Base-by-base conservation (phyloP, 345 rosid species). In the Syzygium aromaticum region DNA sequence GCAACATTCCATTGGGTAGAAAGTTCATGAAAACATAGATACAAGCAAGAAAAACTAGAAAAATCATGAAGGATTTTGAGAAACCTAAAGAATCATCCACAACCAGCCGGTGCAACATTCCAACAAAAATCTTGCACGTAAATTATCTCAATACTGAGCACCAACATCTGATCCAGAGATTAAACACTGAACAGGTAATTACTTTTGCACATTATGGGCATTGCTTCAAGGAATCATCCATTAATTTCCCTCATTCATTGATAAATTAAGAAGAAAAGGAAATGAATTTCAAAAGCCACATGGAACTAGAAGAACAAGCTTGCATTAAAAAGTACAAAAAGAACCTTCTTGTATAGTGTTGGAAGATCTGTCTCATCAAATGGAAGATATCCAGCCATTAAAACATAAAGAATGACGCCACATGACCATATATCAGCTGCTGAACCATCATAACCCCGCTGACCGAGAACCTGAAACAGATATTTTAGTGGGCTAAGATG, bases 341-440 rank as follows among this genome's bases (percentile, higher is more conserved):
- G 30, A 86, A 95, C 98, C 98, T 93, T 96, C 90, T 73, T 92
- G 89, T 91, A 96, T 91, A 98, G 90, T 11, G 93, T 88, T 86
- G 98, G 98, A 88, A 98, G 96, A 90, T 98, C 98, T 63, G 89
- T 90, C 91, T 94, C 99, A 28, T 93, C 88, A 89, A 98, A 98
- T 64, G 99, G 99, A 86, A 94, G 94, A 93, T 90, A 93, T 43
- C 99, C 99, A 87, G 99, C 98, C 96, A 94, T 92, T 40, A 96
- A 90, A 90, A 98, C 96, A 85, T 91, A 98, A 86, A 98, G 97
- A 89, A 98, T 92, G 43, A 98, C 98, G 56, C 99, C 99, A 73
- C 98, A 98, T 80, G 99, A 98, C 99, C 99, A 98, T 77, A 96
- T 84, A 86, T 96, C 99, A 87, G 99, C 97, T 89, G 95, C 94